Base-by-base conservation (phyloP, 768 basidiomycete genomes). In the Leccinum sublutescens region DNA sequence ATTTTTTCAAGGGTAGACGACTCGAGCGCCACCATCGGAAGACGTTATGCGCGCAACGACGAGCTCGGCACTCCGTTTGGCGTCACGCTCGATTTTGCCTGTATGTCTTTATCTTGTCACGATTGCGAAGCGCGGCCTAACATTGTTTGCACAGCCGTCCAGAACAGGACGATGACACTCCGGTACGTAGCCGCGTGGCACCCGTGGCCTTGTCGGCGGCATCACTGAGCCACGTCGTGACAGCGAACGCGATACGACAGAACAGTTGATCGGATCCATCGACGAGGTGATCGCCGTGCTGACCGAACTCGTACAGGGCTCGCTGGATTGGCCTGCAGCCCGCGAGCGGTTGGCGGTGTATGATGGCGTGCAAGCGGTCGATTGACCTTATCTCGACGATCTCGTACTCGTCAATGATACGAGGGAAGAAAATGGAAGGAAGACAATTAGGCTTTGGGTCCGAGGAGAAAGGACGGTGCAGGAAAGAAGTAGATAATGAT, bases 11-110 rank as follows among this genome's bases (percentile, higher is more conserved):
- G 95, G 54, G 95, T 98, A 3, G 97, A 98, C 72, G 96, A 98
- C 71, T 98, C 95, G 23, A 91, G 89, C 66, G 87, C 90, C 34
- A 89, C 93, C 8, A 98, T 98, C 69, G 97, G 97, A 45, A 95
- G 92, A 77, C 93, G 96, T 14, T 98, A 98, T 76, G 87, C 97
- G 12, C 85, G 97, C 59, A 99, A 98, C 76, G 97, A 99, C 76
- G 97, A 98, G 77, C 83, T 99, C 49, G 97, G 97, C 63, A 98
- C 97, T 31, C 97, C 97, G 2, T 99, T 89, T 74, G 97, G 96
- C 52, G 82, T 96, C 58, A 99, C 97, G 2, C 81, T 98, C 57
- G 96, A 98, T 75, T 98, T 98, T 77, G 97, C 95, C 6, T 86
- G 88, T 89, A 49, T 2, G 66, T 64, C 6, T 9, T 3, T 1